These are phyloP conservation scores for Vigna nakashimae DNA, from an alignment of 306 rosid species.

Conservation along the genomic window DNA sequence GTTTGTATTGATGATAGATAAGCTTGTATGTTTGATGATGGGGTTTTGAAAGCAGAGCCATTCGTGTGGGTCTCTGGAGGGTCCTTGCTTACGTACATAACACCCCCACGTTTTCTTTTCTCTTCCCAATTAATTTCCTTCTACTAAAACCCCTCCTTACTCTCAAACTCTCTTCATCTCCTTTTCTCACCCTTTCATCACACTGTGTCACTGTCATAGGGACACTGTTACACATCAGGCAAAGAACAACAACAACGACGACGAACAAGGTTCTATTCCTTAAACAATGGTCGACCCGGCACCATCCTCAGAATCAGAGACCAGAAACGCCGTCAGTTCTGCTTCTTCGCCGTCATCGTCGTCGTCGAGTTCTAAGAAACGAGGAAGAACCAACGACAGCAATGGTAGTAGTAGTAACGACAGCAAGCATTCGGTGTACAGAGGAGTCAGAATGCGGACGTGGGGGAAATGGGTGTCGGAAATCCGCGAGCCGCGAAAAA, in stretches of 20 bases:
- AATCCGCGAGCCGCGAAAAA: conserved; percentile 93
- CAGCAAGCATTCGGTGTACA: conserved; percentile 71
- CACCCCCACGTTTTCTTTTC: conserved; percentile 48
- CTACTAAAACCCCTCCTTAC: conserved; percentile 37
- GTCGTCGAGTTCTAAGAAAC: conserved; percentile 51
- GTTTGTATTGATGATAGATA: too few relatives aligned
- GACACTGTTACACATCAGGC: not conserved
- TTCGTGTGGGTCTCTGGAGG: conserved; percentile 56
- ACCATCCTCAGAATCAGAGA: conserved; percentile 25
- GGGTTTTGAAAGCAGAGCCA: conserved; percentile 44
- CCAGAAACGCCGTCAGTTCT: not conserved
- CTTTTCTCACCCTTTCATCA: not conserved
- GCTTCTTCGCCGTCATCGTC: conserved; percentile 28
- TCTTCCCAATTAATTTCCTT: conserved; percentile 10
- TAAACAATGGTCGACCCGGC: not conserved
- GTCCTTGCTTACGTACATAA: conserved; percentile 14
- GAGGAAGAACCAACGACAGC: conserved; percentile 42
- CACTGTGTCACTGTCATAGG: too few relatives aligned
- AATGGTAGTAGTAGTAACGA: not conserved
- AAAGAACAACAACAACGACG: not conserved
- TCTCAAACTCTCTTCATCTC: not conserved
- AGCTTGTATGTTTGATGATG: not conserved
- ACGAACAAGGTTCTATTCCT: not conserved
- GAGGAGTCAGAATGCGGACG: conserved; percentile 94
- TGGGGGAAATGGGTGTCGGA: conserved; percentile 99